phyloP scores from a whole-genome alignment of 1,139 yeast species.

The Hyphopichia burtonii region DNA sequence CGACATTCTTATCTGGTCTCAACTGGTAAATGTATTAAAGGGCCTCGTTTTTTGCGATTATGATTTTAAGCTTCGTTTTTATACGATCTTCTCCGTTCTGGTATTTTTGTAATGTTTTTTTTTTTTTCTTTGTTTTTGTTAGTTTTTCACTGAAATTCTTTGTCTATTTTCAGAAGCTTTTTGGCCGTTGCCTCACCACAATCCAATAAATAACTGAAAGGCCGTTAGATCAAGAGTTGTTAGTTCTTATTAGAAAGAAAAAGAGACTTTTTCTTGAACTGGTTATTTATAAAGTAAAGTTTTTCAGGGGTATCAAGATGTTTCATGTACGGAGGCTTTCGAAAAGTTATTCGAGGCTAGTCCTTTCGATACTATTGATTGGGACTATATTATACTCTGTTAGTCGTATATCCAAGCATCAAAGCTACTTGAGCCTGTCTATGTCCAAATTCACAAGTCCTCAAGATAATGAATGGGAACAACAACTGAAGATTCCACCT shows the following conservation, averaged over 20 bases:
- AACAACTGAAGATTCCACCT: neutral
- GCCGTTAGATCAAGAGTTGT: no score
- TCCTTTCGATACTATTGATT: neutral
- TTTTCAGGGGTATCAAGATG: neutral
- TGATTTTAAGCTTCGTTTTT: neutral
- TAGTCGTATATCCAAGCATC: neutral
- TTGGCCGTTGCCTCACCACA: no score
- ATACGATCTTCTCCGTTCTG: constrained; percentile 11
- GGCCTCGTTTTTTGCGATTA: neutral
- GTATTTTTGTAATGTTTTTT: constrained; percentile 5
- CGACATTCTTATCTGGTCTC: constrained; percentile 42
- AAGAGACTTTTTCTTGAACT: no score
- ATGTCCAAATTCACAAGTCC: neutral
- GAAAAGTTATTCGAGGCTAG: neutral
- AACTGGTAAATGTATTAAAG: no score
- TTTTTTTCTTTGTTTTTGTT: neutral
- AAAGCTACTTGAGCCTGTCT: neutral
- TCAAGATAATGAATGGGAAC: neutral
- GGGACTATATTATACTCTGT: neutral
- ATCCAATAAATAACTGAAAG: no score
- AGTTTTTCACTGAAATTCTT: no score
- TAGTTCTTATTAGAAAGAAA: no score
- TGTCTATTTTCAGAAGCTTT: no score
- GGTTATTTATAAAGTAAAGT: no score
- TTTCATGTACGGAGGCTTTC: neutral